These are phyloP conservation scores for Ceratocystis alfenasii DNA, from an alignment of 2,329 filamentous ascomycete species.

Conservation along the genomic window DNA sequence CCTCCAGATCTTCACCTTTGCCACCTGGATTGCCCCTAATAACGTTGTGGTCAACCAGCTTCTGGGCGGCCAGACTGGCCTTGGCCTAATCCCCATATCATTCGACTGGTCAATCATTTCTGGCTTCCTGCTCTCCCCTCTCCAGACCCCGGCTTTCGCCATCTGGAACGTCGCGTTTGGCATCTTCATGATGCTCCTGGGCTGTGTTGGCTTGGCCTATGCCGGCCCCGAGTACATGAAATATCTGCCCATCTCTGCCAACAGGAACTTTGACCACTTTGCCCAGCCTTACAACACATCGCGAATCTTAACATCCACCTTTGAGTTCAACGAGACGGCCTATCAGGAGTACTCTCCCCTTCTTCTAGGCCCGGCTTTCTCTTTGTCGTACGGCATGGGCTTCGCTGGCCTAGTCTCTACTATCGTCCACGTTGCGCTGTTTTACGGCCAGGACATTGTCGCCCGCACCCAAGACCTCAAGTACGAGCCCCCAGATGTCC, in stretches of 20 bases:
- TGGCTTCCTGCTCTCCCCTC: constrained; percentile 39
- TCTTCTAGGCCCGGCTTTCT: constrained; percentile 43
- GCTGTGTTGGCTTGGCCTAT: constrained; percentile 50
- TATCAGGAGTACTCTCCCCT: constrained; percentile 50
- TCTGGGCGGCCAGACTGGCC: constrained; percentile 47
- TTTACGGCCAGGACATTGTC: constrained; percentile 40
- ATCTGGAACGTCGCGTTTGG: constrained; percentile 44
- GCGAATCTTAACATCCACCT: constrained; percentile 44
- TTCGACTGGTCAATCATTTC: constrained; percentile 43
- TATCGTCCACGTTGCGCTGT: constrained; percentile 40
- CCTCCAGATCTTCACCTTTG: constrained; percentile 46
- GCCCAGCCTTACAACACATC: constrained; percentile 48
- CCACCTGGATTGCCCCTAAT: constrained; percentile 50
- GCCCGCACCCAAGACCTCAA: constrained; percentile 28
- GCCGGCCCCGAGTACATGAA: constrained; percentile 45
- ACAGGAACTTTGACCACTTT: constrained; percentile 50
- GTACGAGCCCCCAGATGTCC: constrained; percentile 39
- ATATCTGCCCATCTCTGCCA: constrained; percentile 49
- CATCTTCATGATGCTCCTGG: constrained; percentile 42
- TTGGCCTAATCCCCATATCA: constrained; percentile 49
- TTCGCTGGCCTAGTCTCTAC: constrained; percentile 46
- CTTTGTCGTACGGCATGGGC: constrained; percentile 43
- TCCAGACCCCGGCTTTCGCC: constrained; percentile 43
- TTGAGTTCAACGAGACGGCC: constrained; percentile 47
- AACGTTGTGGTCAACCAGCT: constrained; percentile 50